A percentile compares a stretch with the other conserved stretches of the same genome.
phyloP scores from a whole-genome alignment of 345 rosid species.

The Microthlaspi erraticum region DNA sequence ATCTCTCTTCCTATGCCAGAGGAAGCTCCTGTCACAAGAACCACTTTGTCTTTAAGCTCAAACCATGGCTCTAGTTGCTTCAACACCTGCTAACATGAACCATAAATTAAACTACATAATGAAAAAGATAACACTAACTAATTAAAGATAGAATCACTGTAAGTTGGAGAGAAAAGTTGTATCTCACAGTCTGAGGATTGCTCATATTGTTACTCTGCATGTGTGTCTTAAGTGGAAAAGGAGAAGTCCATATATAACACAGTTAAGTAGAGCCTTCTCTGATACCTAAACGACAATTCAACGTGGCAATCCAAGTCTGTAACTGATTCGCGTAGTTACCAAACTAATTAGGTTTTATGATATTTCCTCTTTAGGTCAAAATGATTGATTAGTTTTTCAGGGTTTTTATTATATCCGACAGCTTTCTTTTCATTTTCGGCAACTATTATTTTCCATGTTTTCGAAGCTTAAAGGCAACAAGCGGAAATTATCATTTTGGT shows the following conservation, averaged over 20 bases:
- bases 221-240: not conserved
- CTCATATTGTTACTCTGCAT: constrained; percentile 2
- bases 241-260: not conserved
- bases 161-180: not conserved
- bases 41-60: constrained; percentile 47
- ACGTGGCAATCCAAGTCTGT: not conserved
- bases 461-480: not conserved
- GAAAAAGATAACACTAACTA: not conserved
- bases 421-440: no score
- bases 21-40: constrained; percentile 57
- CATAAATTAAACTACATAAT: not conserved
- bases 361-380: not conserved
- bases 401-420: no score
- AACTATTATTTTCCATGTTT: not conserved
- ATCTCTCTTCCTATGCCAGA: constrained; percentile 52
- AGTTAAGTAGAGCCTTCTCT: not conserved
- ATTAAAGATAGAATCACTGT: not conserved
- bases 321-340: not conserved
- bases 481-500: not conserved
- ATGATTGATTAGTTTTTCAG: no score
- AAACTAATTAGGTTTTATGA: not conserved
- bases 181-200: constrained; percentile 16
- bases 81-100: constrained; percentile 17
- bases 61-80: constrained; percentile 51
- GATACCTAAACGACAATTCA: not conserved